Base-by-base conservation (phyloP, 257 asterid genomes). In the Euphrasia confusa region DNA sequence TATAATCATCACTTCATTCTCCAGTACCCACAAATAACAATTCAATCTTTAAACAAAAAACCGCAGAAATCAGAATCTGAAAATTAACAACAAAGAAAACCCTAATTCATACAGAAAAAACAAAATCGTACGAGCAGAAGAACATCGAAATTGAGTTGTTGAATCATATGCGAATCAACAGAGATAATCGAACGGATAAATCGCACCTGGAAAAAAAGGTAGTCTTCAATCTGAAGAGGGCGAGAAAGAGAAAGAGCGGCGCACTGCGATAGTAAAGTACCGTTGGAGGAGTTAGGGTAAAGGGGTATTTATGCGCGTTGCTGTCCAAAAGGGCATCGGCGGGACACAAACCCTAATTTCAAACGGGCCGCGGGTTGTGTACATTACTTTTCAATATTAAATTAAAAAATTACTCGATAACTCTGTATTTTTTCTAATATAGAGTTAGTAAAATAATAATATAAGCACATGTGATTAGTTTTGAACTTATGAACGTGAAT, bases 1-100 rank as follows among this genome's bases (percentile, higher is more conserved):
- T 11, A 26, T 68, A 53, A 3, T 53, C 58, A 53, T 53, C 58
- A 53, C 2, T 4, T 53, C 33, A 53, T 53, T 53, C 58, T 24
- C 24, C 58, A 17, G 14, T 18, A 7, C 57, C 32, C 57, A 8
- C 4, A 17, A 4, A 14, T 14, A 7, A 8, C 7, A 53, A 53
- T 18, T 7, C 27, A 50, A 50, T 0, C 15, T 18, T 14, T 35
- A 35, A 35, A 35, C 40, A 44, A 53, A 2, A 53, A 53, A 28
- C 26, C 3, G 24, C 32, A 21, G 21, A 52, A 52, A 3, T 4
- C 4, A 42, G 7, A 10, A 42, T 42, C 9, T n/a, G 2, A n/a
- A n/a, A 48, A n/a, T 5, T n/a, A 48, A 48, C 7, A 48, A 10
- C 5, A 1, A 42, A 13, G 24, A 48, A 48, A 44, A 44, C 50